phyloP scores from a whole-genome alignment of 257 asterid species.

The Striga asiatica region DNA sequence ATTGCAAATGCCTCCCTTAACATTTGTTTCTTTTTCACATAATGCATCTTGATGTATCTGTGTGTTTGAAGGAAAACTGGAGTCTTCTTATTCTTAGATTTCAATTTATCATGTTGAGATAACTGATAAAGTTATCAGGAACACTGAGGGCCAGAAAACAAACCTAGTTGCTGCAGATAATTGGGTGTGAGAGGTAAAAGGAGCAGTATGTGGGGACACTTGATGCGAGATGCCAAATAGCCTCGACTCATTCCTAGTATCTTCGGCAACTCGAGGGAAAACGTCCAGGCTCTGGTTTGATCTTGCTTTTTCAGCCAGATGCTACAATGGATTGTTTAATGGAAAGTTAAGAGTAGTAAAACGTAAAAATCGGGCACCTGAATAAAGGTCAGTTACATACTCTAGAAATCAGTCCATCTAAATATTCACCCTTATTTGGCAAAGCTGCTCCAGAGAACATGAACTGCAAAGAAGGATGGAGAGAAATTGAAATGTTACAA shows the following conservation, averaged over 20 bases:
- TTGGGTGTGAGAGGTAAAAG: slow-evolving; percentile 25
- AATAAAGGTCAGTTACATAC: slow-evolving; percentile 31
- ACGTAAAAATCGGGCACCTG: slow-evolving; percentile 7
- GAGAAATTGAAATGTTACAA: slow-evolving; percentile 4
- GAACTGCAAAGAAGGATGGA: slow-evolving; percentile 42
- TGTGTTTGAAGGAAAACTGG: background rate
- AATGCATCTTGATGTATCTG: background rate
- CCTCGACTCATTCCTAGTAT: slow-evolving; percentile 24
- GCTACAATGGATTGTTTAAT: slow-evolving; percentile 24
- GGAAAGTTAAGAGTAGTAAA: background rate
- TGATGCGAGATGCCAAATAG: slow-evolving; percentile 31
- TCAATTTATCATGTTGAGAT: background rate
- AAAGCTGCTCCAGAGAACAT: slow-evolving; percentile 71
- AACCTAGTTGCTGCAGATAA: slow-evolving; percentile 34
- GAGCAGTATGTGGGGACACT: slow-evolving; percentile 28
- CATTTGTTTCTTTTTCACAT: background rate
- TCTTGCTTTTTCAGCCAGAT: slow-evolving; percentile 36
- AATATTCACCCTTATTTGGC: slow-evolving; percentile 60
- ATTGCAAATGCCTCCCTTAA: background rate
- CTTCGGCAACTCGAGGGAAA: slow-evolving; percentile 33
- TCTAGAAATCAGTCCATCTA: slow-evolving; percentile 59
- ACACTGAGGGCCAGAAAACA: slow-evolving; percentile 9
- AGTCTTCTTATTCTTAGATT: background rate
- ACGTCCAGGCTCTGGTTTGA: slow-evolving; percentile 24
- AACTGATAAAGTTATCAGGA: background rate